Base-by-base conservation (phyloP, 805 yeast genomes). In the Cyberlindnera suaveolens region DNA sequence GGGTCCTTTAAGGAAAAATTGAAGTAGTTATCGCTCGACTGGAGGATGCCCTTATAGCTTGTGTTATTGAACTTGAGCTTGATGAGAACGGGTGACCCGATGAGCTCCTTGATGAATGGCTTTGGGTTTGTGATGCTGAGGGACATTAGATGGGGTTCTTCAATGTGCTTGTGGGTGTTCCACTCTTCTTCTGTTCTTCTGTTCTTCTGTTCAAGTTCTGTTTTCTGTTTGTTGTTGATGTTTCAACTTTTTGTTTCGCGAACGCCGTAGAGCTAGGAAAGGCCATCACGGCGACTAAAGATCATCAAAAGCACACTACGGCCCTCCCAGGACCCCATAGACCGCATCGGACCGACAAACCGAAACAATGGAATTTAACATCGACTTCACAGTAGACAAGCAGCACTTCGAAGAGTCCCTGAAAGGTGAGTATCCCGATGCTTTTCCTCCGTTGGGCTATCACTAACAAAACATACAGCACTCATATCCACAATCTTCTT, bases 11-110 rank as follows among this genome's bases (percentile, higher is more conserved):
- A 64, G 57, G 85, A 89, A 30, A 93, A 50, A 55, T 93, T 93
- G 91, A 93, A 91, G 65, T 93, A 93, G 54, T 86, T 85, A 60
- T 93, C 99, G 19, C 86, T 83, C 2, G 96, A 79, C 4, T 80
- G 64, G 36, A 93, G 71, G 17, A 63, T 74, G 1, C 99, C 99
- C 46, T 69, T 75, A 63, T 93, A 93, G 61, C 89, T 95, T 10
- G 96, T 85, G 50, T 77, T 77, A 57, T 89, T 91, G 83, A 96
- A 93, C 61, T 93, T 93, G 48, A 93, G 73, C 44, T 89, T 77
- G 17, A 93, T 91, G 11, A 80, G 66, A 11, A 91, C 89, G 30
- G 67, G 71, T 45, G 81, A 73, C 43, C 82, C 80, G n/a, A 84
- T 71, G 36, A 93, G 75, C 19, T 85, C 81, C 48, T 81, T 81